Conservation (phyloP, 768 basidiomycete genomes). For the Sporobolomyces phaffii region DNA sequence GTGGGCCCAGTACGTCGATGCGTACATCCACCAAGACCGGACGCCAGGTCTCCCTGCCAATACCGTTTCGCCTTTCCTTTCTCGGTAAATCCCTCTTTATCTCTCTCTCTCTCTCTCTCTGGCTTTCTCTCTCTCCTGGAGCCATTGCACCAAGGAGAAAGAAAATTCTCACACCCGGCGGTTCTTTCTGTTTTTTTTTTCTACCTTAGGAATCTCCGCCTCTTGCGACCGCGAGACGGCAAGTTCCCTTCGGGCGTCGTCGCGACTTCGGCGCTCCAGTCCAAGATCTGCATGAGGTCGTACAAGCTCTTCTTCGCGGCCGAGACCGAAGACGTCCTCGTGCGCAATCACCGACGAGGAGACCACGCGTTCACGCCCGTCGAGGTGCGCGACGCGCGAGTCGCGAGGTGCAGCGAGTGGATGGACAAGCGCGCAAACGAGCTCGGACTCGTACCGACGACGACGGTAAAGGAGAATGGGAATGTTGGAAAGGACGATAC, state of each 20-base stretch:
- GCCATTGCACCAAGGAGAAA: too few relatives aligned
- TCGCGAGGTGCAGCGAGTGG: background rate
- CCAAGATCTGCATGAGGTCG: conserved; percentile 66
- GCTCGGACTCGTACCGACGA: conserved; percentile 1
- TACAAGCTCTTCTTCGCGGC: conserved; percentile 76
- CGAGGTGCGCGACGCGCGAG: background rate
- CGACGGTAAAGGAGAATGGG: too few relatives aligned
- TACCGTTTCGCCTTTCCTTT: conserved; percentile 57
- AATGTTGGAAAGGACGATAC: background rate
- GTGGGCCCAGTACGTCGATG: conserved; percentile 51
- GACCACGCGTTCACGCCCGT: background rate
- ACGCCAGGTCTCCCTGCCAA: conserved; percentile 15
- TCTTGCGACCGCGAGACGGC: conserved; percentile 1
- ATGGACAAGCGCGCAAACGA: conserved; percentile 18
- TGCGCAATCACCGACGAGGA: conserved; percentile 8
- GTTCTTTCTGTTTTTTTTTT: too few relatives aligned
- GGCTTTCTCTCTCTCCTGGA: too few relatives aligned
- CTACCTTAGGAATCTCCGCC: conserved; percentile 24
- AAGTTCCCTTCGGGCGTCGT: conserved; percentile 42
- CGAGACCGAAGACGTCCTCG: conserved; percentile 48
- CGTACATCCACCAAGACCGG: conserved; percentile 42
- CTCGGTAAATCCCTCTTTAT: conserved; percentile 51
- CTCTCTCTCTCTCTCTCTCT: background rate
- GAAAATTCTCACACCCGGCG: too few relatives aligned
- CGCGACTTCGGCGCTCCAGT: conserved; percentile 58